These are phyloP conservation scores for Trichocladium uniseriatum DNA, from an alignment of 495 filamentous ascomycete species.

Conservation along the genomic window DNA sequence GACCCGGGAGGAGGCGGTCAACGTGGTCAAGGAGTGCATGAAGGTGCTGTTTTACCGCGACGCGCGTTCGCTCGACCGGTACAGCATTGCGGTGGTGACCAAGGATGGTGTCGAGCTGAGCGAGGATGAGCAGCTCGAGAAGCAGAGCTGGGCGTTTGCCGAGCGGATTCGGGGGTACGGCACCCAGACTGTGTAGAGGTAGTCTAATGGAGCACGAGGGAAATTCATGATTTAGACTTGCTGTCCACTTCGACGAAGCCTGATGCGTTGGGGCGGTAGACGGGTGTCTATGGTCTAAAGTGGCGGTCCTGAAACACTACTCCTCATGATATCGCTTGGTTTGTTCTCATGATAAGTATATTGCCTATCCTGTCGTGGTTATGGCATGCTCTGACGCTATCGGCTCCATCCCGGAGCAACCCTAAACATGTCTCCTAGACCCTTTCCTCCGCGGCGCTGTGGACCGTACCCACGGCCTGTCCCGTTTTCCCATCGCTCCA, in stretches of 20 bases:
- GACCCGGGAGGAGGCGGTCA: conserved; percentile 68
- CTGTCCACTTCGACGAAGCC: too few relatives aligned
- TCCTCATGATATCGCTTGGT: too few relatives aligned
- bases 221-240: too few relatives aligned
- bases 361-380: background rate
- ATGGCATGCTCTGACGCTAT: background rate
- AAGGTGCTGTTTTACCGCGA: conserved; percentile 98
- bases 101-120: conserved; percentile 75
- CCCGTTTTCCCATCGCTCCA: conserved; percentile 4
- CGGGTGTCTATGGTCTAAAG: too few relatives aligned
- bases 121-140: conserved; percentile 60
- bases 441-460: conserved; percentile 1
- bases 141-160: conserved; percentile 96
- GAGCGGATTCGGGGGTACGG: conserved; percentile 60
- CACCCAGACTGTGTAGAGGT: conserved; percentile 39
- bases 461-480: background rate
- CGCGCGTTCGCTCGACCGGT: conserved; percentile 82
- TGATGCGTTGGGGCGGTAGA: too few relatives aligned
- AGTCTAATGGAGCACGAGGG: too few relatives aligned
- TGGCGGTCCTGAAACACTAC: too few relatives aligned
- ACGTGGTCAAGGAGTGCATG: conserved; percentile 80
- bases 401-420: background rate
- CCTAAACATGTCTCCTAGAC: background rate
- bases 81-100: conserved; percentile 82
- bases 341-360: background rate